phyloP scores from a whole-genome alignment of 805 yeast species.

The Yarrowia phangngaensis region DNA sequence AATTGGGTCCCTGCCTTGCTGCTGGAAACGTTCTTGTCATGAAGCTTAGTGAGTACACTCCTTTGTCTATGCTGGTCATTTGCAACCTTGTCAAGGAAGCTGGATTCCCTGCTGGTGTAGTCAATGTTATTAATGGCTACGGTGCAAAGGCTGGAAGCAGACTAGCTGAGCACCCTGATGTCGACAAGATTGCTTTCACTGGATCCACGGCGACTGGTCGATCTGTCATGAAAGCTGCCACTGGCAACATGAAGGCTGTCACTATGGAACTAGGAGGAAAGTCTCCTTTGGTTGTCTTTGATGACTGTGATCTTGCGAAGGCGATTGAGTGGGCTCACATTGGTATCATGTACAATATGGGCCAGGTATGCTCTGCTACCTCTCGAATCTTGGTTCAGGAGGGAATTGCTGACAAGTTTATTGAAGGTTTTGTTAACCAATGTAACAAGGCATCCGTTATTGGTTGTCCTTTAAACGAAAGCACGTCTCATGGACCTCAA shows the following conservation, averaged over 20 bases:
- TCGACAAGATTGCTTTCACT: conserved; percentile 90
- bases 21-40: conserved; percentile 85
- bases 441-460: conserved; percentile 51
- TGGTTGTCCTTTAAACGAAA: conserved; percentile 81
- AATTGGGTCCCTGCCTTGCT: conserved; percentile 87
- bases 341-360: conserved; percentile 90
- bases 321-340: conserved; percentile 71
- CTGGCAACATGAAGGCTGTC: conserved; percentile 77
- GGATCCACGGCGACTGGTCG: conserved; percentile 93
- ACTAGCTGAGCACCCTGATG: conserved; percentile 68
- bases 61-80: conserved; percentile 77
- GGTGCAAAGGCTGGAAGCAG: conserved; percentile 84
- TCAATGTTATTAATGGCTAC: conserved; percentile 80
- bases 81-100: conserved; percentile 69
- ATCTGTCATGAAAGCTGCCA: conserved; percentile 77
- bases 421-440: conserved; percentile 55
- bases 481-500: conserved; percentile 86
- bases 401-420: conserved; percentile 70
- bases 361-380: conserved; percentile 95
- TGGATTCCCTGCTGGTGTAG: conserved; percentile 88
- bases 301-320: conserved; percentile 74
- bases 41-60: conserved; percentile 91
- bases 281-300: conserved; percentile 85
- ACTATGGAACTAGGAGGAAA: conserved; percentile 96
- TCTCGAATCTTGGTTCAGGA: conserved; percentile 89